Percentiles rank a stretch among this genome's conserved stretches.
phyloP scores from a whole-genome alignment of 306 rosid genomes.

The Vigna trinervia region DNA sequence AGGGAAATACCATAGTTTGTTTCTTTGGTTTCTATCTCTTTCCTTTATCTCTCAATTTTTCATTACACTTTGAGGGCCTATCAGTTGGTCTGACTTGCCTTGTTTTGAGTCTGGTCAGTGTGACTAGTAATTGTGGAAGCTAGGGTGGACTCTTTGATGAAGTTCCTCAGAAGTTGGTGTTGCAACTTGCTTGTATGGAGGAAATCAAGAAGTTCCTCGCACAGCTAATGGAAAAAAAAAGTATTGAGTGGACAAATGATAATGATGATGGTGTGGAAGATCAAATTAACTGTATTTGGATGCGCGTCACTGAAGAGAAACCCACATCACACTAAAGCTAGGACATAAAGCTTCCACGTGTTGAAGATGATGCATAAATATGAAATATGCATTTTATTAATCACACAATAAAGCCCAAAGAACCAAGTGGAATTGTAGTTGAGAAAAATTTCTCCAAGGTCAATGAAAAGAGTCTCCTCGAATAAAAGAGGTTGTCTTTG shows the following conservation, averaged over 20 bases:
- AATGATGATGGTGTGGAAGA: not conserved
- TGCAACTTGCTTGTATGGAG: not conserved
- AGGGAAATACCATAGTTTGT: not conserved
- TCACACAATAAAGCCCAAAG: too few species aligned
- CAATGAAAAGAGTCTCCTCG: not conserved
- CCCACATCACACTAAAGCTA: not conserved
- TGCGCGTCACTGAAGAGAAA: too few species aligned
- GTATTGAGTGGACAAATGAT: not conserved
- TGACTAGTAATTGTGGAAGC: not conserved
- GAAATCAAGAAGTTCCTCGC: not conserved
- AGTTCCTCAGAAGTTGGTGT: not conserved
- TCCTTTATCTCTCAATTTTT: not conserved
- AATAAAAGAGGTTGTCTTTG: not conserved
- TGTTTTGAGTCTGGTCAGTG: not conserved
- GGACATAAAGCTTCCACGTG: not conserved
- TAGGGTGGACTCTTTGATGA: not conserved
- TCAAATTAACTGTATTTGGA: not conserved
- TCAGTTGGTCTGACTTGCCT: not conserved
- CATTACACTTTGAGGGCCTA: not conserved
- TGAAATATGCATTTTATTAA: not conserved
- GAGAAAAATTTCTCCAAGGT: too few species aligned
- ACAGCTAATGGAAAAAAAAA: not conserved
- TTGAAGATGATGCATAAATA: not conserved
- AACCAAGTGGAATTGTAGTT: too few species aligned
- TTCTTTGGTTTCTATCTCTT: not conserved